Evolutionary conservation across 805 yeast genomes (phyloP), one percentile per base, ranked within the genome.

Genomic region (Spathaspora girioi): DNA sequence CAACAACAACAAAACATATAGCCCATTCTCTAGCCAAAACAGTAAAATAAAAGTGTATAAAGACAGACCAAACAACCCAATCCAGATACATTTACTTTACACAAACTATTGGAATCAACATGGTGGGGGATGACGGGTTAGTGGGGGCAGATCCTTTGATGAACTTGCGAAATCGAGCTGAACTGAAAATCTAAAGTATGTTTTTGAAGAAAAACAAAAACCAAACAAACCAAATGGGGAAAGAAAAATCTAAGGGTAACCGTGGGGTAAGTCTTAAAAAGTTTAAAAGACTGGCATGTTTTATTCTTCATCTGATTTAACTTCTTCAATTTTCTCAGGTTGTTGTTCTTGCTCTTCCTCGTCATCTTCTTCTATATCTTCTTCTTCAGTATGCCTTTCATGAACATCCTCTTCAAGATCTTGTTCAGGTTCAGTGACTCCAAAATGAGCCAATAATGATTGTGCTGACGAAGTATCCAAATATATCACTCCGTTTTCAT

Each of bases 401-500:
- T 56, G 62, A 40, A 54, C 59, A 44, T 53, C 66, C 14, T 59
- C 64, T 20, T 66, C 69, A 18, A 64, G 72, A 27, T 61, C 67
- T 26, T 62, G 69, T 35, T 59, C 68, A 43, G 52, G 58, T 23
- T 56, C 62, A 23, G 59, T 67, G 66, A 71, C 66, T 27, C 76
- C 76, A 54, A 74, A 75, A 51, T 74, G 76, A 35, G 85, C 85
- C 60, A 84, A 70, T 59, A 84, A 78, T n/a, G 84, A 81, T 53
- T 82, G 81, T 20, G 87, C 79, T 10, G 84, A 77, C 38, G 84
- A 71, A 7, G 83, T 82, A 60, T 83, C 86, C 56, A 84, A 75
- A 63, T 83, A 84, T 48, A 84, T 80, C 26, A 84, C 85, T 43
- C 87, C 87, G 61, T 83, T 81, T 56, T 80, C 81, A 51, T 81